These are phyloP conservation scores for Heritiera littoralis DNA, from an alignment of 345 rosid species.

Conservation along the genomic window DNA sequence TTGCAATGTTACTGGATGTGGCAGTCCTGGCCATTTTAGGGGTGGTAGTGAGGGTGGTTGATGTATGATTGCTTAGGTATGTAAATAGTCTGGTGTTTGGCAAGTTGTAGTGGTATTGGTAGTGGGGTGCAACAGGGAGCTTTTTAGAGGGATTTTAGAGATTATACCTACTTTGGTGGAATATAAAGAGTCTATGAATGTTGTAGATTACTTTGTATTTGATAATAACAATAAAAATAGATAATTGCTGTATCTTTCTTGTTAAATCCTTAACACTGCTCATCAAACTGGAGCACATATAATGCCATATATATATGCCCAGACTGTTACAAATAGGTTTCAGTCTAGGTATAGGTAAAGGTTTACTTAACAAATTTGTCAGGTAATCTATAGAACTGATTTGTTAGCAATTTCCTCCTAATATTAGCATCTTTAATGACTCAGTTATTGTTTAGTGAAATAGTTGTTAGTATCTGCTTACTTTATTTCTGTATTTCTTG, in stretches of 20 bases:
- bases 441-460: neutral
- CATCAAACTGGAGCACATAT: neutral
- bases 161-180: constrained; percentile 3
- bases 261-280: neutral
- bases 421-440: neutral
- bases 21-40: neutral
- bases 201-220: neutral
- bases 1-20: neutral
- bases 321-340: neutral
- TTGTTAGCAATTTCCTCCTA: neutral
- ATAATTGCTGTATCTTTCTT: neutral
- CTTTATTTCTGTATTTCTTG: neutral
- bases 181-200: neutral
- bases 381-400: neutral
- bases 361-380: neutral
- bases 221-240: neutral
- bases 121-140: neutral
- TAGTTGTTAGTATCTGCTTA: neutral
- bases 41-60: neutral
- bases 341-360: neutral
- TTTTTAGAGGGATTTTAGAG: neutral
- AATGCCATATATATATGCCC: neutral
- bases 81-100: neutral
- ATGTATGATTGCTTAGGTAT: neutral
- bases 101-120: neutral